phyloP scores from a whole-genome alignment of 139 green algal genomes.

The Dunaliella primolecta region DNA sequence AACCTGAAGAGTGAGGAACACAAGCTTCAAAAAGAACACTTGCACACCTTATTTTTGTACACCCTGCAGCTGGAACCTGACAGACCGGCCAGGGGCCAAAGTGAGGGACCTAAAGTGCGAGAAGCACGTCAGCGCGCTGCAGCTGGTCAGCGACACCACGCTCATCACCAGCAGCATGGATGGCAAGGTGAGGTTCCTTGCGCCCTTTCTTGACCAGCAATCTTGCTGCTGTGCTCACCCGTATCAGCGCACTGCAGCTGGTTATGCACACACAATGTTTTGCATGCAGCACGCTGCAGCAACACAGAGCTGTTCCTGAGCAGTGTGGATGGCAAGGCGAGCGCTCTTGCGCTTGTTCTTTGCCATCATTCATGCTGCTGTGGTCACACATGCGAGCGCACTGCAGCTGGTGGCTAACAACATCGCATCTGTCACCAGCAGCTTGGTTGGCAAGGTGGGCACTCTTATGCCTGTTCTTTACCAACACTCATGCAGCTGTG shows the following conservation, averaged over 20 bases:
- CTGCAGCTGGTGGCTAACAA: not conserved
- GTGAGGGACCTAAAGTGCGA: not conserved
- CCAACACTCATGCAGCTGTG: too few species aligned
- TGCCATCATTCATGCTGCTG: too few species aligned
- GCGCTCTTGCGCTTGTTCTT: too few species aligned
- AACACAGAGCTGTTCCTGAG: not conserved
- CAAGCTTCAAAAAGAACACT: too few species aligned
- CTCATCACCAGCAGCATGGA: slow-evolving; percentile 20
- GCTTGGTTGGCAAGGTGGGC: not conserved
- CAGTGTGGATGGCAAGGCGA: not conserved
- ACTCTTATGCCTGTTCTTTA: too few species aligned
- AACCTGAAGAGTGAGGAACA: too few species aligned
- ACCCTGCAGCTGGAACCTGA: slow-evolving; percentile 47
- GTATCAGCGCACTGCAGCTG: not conserved
- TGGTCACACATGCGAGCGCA: not conserved
- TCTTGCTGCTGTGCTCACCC: too few species aligned
- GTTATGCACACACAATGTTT: not conserved
- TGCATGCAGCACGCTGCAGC: not conserved
- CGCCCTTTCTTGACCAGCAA: not conserved
- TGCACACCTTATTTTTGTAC: too few species aligned
- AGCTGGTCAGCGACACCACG: slow-evolving; percentile 23
- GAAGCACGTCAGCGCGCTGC: slow-evolving; percentile 20
- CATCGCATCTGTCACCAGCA: not conserved
- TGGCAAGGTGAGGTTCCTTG: slow-evolving; percentile 19
- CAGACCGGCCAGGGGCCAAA: slow-evolving; percentile 3